A percentile compares a stretch with the other conserved stretches of the same genome.
Evolutionary conservation across 2,329 filamentous ascomycete species (phyloP).

Genomic region (Lachnellula cervina): DNA sequence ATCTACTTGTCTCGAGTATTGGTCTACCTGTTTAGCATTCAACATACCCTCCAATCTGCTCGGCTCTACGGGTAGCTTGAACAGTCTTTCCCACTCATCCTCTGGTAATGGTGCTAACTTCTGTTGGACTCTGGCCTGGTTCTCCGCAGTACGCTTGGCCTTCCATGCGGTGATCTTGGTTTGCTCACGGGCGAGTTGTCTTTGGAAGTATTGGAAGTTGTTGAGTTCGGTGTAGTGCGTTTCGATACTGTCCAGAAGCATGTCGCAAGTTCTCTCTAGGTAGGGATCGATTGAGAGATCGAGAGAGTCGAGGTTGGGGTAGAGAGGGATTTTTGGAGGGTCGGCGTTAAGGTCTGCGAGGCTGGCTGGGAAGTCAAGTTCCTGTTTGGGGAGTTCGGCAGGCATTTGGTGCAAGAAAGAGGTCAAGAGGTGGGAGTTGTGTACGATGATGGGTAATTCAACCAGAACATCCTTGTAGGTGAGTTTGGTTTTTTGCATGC

Average conservation of each 20-base stretch:
- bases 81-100: constrained; percentile 96
- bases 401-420: constrained; percentile 93
- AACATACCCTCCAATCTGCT: constrained; percentile 90
- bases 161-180: constrained; percentile 96
- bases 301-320: constrained; percentile 79
- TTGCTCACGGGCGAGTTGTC: constrained; percentile 89
- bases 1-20: constrained; percentile 96
- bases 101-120: constrained; percentile 89
- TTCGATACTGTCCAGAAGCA: constrained; percentile 94
- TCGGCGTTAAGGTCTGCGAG: constrained; percentile 71
- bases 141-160: constrained; percentile 93
- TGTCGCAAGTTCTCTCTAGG: constrained; percentile 96
- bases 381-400: constrained; percentile 55
- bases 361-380: constrained; percentile 72
- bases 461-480: constrained; percentile 90
- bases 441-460: constrained; percentile 82
- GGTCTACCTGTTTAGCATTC: constrained; percentile 92
- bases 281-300: constrained; percentile 95
- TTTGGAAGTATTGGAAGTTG: constrained; percentile 98
- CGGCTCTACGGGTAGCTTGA: constrained; percentile 95
- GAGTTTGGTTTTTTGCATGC: constrained; percentile 90
- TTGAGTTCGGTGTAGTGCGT: constrained; percentile 97
- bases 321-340: constrained; percentile 59
- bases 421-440: constrained; percentile 96
- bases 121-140: constrained; percentile 73